Evolutionary conservation across 75 land plant species (phyloP), one percentile per base, ranked within the genome.

Genomic region (Selaginella moellendorffii): DNA sequence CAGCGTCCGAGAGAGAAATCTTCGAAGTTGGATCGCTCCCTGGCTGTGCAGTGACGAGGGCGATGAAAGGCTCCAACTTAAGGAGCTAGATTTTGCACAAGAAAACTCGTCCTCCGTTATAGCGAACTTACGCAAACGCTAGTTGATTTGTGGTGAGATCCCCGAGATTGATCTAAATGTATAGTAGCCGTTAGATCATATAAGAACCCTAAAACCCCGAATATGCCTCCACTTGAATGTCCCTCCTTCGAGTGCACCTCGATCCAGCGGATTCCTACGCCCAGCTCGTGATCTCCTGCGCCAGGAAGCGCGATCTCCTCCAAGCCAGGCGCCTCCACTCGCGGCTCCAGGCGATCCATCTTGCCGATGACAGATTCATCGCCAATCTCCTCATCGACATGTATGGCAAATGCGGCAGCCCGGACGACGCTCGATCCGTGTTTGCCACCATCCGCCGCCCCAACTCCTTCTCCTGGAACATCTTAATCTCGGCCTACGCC

Each of bases 381-480:
- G 25, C 21, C 8, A 56, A 56, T 56, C 19, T 19, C n/a, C 59
- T 56, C n/a, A 21, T 56, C 24, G 25, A 56, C 8, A 56, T 56
- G 59, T 56, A 56, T 56, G 59, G 59, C 9, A 56, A 56, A 19
- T 56, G 59, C n/a, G 59, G 59, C 9, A 21, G 25, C n/a, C 9
- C 24, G n/a, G 17, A 21, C 5, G 59, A 56, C n/a, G 59, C 59
- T 9, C 5, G 59, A 56, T 5, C 21, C 5, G 59, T 56, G 59
- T 56, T 56, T 56, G 25, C 5, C 9, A 19, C 21, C 9, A 56
- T 56, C 24, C 5, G 5, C n/a, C 8, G 21, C 8, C 59, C 59
- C 8, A 56, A 56, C 24, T 21, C 24, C n/a, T 56, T 56, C 59
- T 56, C 59, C 8, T 56, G 59, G 59, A 56, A 56, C 24, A 56